A percentile compares a stretch with the other conserved stretches of the same genome.
These are phyloP conservation scores for Jaltomata sinuosa DNA, from an alignment of 257 asterid genomes.

Conservation along the genomic window DNA sequence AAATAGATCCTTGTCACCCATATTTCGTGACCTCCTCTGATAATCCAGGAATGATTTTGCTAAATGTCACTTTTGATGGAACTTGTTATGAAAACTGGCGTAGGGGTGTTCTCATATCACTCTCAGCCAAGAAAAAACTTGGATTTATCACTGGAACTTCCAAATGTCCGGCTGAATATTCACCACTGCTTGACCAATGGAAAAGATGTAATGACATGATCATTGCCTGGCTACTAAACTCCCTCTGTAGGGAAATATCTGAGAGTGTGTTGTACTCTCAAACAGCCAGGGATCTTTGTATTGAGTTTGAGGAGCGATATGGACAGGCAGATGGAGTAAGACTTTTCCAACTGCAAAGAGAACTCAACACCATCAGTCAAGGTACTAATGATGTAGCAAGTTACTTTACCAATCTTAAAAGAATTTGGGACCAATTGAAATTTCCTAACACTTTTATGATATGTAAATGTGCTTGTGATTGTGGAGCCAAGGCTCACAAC, in stretches of 20 bases:
- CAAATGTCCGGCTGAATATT: not conserved
- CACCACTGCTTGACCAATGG: not conserved
- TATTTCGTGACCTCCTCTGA: not conserved
- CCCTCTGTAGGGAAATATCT: not conserved
- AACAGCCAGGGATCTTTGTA: not conserved
- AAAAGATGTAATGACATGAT: not conserved
- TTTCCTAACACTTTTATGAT: not conserved
- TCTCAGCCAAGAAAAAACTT: not conserved
- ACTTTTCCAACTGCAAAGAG: not conserved
- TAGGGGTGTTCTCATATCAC: not conserved
- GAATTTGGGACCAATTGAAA: not conserved
- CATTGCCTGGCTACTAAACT: not conserved
- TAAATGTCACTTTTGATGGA: not conserved
- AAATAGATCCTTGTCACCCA: not conserved
- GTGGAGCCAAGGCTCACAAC: not conserved
- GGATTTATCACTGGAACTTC: not conserved
- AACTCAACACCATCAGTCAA: not conserved
- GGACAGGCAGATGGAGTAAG: not conserved
- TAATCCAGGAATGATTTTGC: not conserved
- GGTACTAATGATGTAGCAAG: not conserved
- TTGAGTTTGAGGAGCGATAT: not conserved
- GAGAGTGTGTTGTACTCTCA: not conserved
- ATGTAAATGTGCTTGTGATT: not conserved
- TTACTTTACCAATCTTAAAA: not conserved
- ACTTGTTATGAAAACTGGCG: not conserved